Evolutionary conservation across 2,329 filamentous ascomycete species (phyloP), one percentile per base, ranked within the genome.

Genomic region (Tolypocladium pustulatum): DNA sequence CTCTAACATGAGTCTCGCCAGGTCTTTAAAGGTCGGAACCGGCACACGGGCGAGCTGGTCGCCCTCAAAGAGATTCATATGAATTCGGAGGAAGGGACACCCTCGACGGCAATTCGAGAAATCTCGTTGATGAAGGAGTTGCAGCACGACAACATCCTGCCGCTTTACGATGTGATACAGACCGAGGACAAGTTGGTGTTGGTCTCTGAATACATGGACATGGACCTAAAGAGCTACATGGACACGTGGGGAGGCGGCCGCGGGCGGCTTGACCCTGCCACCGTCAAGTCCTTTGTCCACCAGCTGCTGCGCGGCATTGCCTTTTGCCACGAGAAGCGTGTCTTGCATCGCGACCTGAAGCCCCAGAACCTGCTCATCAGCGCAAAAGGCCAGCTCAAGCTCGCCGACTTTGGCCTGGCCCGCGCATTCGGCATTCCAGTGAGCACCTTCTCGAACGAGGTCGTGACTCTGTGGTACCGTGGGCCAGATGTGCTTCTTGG

Each of bases 161-260:
- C 88, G 60, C 86, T 99, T 7, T 91, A 97, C 81, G 94, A 99
- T 80, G 94, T 99, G 58, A 97, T 99, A 68, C 94, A 99, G 75
- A 99, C 94, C 60, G 94, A 99, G 79, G 97, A 97, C 77, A 99
- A 99, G 74, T 85, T 99, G 59, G 97, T 99, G 94, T 86, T 99
- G 46, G 94, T 99, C 13, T 99, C 99, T 67, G 94, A 99, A 74
- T 96, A 87, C 75, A 97, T 99, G 93, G 94, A 99, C 75, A 91
- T 92, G 71, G 94, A 99, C 70, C 78, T 99, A 12, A 99, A 99
- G 80, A 91, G 95, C 71, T 97, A 97, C 76, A 99, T 99, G 94
- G 94, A 99, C 72, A 90, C 87, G 9, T 83, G 91, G 4, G 43
- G 43, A 60, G 91, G 91, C 68, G 91, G 96, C 66, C 83, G 91